Evolutionary conservation across 345 rosid species (phyloP).

Genomic region (Dovyalis caffra): DNA sequence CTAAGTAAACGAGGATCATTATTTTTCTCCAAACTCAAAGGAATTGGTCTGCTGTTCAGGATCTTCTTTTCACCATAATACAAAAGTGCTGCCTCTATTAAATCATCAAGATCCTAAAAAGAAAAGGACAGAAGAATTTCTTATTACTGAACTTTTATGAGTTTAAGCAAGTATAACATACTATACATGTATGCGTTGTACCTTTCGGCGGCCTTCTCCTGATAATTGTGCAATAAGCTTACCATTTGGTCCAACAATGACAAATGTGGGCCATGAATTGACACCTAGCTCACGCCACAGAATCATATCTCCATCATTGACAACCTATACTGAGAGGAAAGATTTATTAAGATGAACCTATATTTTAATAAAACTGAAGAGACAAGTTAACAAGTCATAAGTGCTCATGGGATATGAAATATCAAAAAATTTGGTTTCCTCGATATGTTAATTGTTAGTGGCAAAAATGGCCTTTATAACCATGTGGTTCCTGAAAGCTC

Average conservation of each 20-base stretch:
- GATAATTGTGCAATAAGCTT: slow-evolving; percentile 76
- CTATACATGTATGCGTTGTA: slow-evolving; percentile 19
- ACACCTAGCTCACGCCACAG: slow-evolving; percentile 89
- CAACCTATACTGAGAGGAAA: slow-evolving; percentile 54
- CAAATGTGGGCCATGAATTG: slow-evolving; percentile 97
- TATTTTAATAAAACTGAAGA: not conserved
- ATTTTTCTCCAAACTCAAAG: slow-evolving; percentile 74
- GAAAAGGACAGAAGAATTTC: slow-evolving; percentile 8
- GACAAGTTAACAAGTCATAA: not conserved
- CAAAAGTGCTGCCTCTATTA: slow-evolving; percentile 80
- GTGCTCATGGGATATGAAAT: not conserved
- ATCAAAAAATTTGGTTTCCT: not conserved
- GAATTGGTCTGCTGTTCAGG: slow-evolving; percentile 63
- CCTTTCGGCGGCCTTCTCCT: slow-evolving; percentile 89
- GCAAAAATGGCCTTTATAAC: not conserved
- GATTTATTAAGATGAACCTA: not conserved
- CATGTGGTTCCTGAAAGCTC: not conserved
- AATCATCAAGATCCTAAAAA: slow-evolving; percentile 77
- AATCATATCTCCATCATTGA: slow-evolving; percentile 92
- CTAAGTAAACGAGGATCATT: slow-evolving; percentile 70
- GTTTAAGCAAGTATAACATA: too few species aligned
- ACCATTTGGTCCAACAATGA: slow-evolving; percentile 82
- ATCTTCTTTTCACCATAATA: slow-evolving; percentile 73
- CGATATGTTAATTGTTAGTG: not conserved
- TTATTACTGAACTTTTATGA: not conserved